Base-by-base conservation (phyloP, 2,329 filamentous ascomycete species). In the Fusarium liriodendri region DNA sequence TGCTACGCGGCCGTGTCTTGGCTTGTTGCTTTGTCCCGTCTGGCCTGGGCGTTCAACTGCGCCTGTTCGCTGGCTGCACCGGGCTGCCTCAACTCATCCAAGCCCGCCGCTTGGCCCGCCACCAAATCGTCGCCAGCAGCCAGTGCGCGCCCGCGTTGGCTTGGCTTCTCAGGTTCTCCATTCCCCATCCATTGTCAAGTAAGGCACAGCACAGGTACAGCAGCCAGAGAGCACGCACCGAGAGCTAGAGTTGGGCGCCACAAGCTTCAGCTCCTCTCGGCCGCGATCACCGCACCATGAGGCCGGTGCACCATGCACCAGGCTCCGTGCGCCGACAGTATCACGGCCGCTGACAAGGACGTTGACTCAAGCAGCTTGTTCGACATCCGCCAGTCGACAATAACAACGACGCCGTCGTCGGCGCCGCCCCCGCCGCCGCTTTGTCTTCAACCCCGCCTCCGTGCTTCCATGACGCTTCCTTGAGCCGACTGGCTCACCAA, bases 21-120 rank as follows among this genome's bases (percentile, higher is more conserved):
- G 57, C 73, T 73, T 61, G n/a, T 76, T 76, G 67, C 76, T 78
- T 78, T 76, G 66, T 78, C 73, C 76, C 73, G 72, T 54, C 64
- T 76, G 73, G 76, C 62, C 69, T 76, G 58, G 71, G 73, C 75
- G 71, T 75, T 72, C 59, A 66, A 72, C 63, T 77, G 69, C 62
- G 76, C 74, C 76, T 73, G 71, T 69, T 66, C 64, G 33, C 64
- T 69, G 47, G 47, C 65, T 77, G 63, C 54, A 73, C 75, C 67
- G 61, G 52, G 65, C 67, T 67, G 52, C 55, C 65, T 69, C 55
- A 38, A 55, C n/a, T 45, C 22, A 50, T 64, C 50, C 66, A 72
- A 63, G 55, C 33, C 40, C 50, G 55, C 59, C 42, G 50, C 67
- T 67, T 62, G 68, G 57, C 54, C 55, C 64, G 61, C 57, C 47